Evolutionary conservation across 2,329 filamentous ascomycete genomes (phyloP).

Genomic region (Emericellopsis cladophorae): DNA sequence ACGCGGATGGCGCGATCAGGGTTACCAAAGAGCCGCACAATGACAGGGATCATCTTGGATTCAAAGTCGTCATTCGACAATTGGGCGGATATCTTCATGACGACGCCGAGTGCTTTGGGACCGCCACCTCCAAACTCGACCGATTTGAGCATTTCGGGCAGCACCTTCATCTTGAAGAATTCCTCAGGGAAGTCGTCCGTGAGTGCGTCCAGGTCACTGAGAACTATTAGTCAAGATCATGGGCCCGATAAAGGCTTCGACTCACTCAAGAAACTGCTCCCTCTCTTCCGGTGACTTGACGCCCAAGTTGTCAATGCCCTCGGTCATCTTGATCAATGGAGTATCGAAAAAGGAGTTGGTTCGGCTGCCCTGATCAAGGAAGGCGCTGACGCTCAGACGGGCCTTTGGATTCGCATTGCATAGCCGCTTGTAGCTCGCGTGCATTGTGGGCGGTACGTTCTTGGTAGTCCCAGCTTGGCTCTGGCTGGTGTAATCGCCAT

Average conservation of each 20-base stretch:
- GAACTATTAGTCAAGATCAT: conserved; percentile 18
- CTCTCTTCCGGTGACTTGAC: conserved; percentile 76
- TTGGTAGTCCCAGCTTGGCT: conserved; percentile 82
- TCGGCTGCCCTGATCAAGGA: conserved; percentile 79
- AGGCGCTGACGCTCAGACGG: conserved; percentile 70
- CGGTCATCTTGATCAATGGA: conserved; percentile 79
- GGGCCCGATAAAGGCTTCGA: not conserved
- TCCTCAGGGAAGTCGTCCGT: conserved; percentile 94
- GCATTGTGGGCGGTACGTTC: conserved; percentile 76
- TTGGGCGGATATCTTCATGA: conserved; percentile 84
- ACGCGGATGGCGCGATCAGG: conserved; percentile 88
- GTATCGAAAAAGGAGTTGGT: conserved; percentile 85
- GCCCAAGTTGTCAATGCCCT: conserved; percentile 85
- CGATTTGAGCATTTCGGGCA: conserved; percentile 92
- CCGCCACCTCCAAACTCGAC: conserved; percentile 97
- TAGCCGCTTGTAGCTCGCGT: conserved; percentile 79
- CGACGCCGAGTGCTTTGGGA: conserved; percentile 75
- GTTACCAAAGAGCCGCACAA: conserved; percentile 78
- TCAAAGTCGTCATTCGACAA: conserved; percentile 86
- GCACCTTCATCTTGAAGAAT: conserved; percentile 93
- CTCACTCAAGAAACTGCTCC: conserved; percentile 65
- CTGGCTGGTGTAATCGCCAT: conserved; percentile 61
- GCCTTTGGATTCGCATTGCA: conserved; percentile 83
- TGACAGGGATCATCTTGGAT: conserved; percentile 66
- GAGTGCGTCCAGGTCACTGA: conserved; percentile 64